Percentiles rank a stretch among this genome's conserved stretches.
These are phyloP conservation scores for Candida anglica DNA, from an alignment of 805 yeast species.

Conservation along the genomic window DNA sequence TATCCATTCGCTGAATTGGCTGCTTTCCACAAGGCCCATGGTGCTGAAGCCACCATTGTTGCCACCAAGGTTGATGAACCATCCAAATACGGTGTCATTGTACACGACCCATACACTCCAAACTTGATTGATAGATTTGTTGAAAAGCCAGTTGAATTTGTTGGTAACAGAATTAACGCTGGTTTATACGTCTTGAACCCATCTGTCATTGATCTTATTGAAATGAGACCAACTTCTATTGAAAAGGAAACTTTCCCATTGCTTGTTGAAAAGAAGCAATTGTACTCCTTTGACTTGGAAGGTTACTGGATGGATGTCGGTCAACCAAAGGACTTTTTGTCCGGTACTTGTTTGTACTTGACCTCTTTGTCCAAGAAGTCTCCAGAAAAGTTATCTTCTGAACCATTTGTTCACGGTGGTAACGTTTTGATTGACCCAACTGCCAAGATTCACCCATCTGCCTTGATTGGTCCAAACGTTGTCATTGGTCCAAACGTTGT, in stretches of 20 bases:
- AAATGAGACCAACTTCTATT: conserved; percentile 97
- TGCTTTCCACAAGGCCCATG: conserved; percentile 90
- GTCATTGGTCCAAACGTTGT: conserved; percentile 95
- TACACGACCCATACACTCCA: conserved; percentile 91
- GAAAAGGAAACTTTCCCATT: conserved; percentile 99
- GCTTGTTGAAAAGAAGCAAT: conserved; percentile 81
- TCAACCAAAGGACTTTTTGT: conserved; percentile 98
- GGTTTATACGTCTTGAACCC: conserved; percentile 99
- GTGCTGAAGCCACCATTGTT: conserved; percentile 97
- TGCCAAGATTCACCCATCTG: conserved; percentile 87
- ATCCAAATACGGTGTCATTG: conserved; percentile 98
- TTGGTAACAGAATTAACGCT: conserved; percentile 99
- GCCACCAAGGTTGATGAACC: conserved; percentile 99
- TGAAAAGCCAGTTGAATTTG: conserved; percentile 98
- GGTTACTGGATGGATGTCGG: conserved; percentile 99
- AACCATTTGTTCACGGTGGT: conserved; percentile 78
- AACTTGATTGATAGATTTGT: conserved; percentile 97
- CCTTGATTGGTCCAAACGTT: conserved; percentile 98
- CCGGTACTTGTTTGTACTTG: conserved; percentile 92
- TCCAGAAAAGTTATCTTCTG: conserved; percentile 65
- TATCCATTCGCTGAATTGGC: conserved; percentile 94
- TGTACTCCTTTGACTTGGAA: conserved; percentile 95
- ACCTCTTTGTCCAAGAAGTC: conserved; percentile 78
- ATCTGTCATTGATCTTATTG: conserved; percentile 91
- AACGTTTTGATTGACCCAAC: conserved; percentile 93